Evolutionary conservation across 2,329 filamentous ascomycete genomes (phyloP), one percentile per base, ranked within the genome.

Genomic region (Sordariomycetes sp.): DNA sequence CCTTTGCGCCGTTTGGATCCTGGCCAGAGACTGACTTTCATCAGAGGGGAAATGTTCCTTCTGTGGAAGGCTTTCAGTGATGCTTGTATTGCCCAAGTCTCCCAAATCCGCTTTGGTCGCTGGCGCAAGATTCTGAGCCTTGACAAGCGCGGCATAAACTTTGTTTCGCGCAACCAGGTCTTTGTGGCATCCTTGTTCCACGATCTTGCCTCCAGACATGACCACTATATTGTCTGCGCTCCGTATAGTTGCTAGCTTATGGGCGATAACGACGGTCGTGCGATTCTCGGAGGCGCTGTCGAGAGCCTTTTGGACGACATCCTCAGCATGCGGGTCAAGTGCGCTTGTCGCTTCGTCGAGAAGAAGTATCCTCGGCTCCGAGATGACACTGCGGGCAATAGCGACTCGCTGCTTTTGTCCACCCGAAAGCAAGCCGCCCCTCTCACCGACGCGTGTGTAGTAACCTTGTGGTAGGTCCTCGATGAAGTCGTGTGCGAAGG

Each of bases 301-400:
- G 14, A 74, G 58, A 1, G 70, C 69, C 27, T 59, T 51, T 42
- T 74, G 70, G 2, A 75, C 70, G 15, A 67, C 58, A 3, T 57
- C 48, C 24, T 60, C 56, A 4, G 57, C 50, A 9, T 57, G 48
- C 4, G 53, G 47, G 30, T 57, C 52, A 25, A 58, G 46, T 3
- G 74, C 70, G 30, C 67, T 73, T 0, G 75, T 80, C 2, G 75
- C 75, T 49, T 80, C 75, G 41, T 80, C 75, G 3, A 80, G 53
- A 10, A 80, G 66, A 1, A 80, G 59, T 21, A 80, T 72, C 34
- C 53, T 57, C 1, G 54, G 54, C 34, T 55, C 44, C 12, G 51
- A 53, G 17, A 58, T 47, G 36, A 58, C 50, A 29, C 50, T 53
- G 10, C 54, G 47, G 10, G 51, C 51, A n/a, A n/a, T n/a, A n/a